Conservation (phyloP, 148 eudicot species). For the Nepenthes mirabilis region DNA sequence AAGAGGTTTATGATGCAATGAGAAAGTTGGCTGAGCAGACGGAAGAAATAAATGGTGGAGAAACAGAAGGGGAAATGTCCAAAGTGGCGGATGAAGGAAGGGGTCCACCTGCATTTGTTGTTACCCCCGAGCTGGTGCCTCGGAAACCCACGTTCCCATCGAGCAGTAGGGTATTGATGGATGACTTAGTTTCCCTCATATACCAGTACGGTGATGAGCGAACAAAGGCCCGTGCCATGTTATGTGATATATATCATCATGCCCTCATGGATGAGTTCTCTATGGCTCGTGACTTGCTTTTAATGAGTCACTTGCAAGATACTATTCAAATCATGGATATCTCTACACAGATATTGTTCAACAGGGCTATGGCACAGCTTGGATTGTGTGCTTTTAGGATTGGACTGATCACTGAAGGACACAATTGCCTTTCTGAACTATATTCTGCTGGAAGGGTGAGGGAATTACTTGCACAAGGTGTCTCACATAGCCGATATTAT, state of each 20-base stretch:
- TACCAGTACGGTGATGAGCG: slow-evolving; percentile 87
- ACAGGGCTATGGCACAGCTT: slow-evolving; percentile 89
- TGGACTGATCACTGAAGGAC: slow-evolving; percentile 68
- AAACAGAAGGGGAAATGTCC: slow-evolving; percentile 20
- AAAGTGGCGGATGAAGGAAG: slow-evolving; percentile 28
- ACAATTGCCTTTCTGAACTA: slow-evolving; percentile 67
- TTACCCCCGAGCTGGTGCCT: slow-evolving; percentile 56
- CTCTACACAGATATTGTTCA: slow-evolving; percentile 83
- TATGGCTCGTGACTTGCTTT: slow-evolving; percentile 60
- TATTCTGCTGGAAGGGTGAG: slow-evolving; percentile 91
- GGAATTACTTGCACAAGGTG: slow-evolving; percentile 86
- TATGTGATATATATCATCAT: slow-evolving; percentile 88
- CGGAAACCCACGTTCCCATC: slow-evolving; percentile 58
- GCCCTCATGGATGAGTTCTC: slow-evolving; percentile 75
- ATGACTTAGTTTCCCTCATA: slow-evolving; percentile 66
- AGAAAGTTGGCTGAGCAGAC: slow-evolving; percentile 57
- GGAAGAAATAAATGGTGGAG: slow-evolving; percentile 21
- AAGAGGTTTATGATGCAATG: slow-evolving; percentile 86
- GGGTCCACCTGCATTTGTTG: slow-evolving; percentile 62
- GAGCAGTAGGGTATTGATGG: slow-evolving; percentile 72
- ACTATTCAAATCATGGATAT: slow-evolving; percentile 75
- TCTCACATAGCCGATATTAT: slow-evolving; percentile 81
- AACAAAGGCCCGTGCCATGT: slow-evolving; percentile 93
- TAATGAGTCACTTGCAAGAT: slow-evolving; percentile 95
- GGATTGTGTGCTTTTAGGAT: slow-evolving; percentile 78